Base-by-base conservation (phyloP, 2,329 filamentous ascomycete genomes). In the Laburnicola sp. region DNA sequence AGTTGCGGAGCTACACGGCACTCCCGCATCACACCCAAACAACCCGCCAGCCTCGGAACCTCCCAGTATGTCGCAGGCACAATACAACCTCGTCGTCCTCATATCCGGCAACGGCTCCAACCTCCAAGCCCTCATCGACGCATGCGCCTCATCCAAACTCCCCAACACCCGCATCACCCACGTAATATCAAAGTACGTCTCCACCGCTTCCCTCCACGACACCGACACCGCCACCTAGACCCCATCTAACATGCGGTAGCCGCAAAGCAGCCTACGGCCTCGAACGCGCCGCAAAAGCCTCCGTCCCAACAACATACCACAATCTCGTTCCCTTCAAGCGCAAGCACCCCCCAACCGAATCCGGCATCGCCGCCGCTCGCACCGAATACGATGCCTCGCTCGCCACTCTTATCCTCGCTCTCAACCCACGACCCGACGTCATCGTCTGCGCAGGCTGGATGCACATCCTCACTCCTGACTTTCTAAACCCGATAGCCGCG, bases 361-460 rank as follows among this genome's bases (percentile, higher is more conserved):
- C 68, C 62, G 75, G 74, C 11, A 75, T 77, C 4, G 68, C 78
- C 5, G 69, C 74, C 52, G 86, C 84, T 1, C 82, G 91, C 23
- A 75, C 80, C 40, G 79, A 78, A 47, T 95, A 94, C 71, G 91
- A 96, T 69, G 82, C 84, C 10, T 88, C 89, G 37, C 78, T 96
- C 56, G 88, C 89, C 0, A 72, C 80, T 36, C 78, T 86, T 53
- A 81, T 95, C 45, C 76, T 93, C 23, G 70, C 74, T 3, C 82
- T 87, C 56, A 74, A 74, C 50, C 64, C 65, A 0, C 54, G 53
- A 2, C 90, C 91, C 0, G 83, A 92, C 48, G 73, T 96, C 48
- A 84, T 96, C 42, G 86, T 94, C 6, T 88, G 91, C 59, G 86
- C 71, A 0, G 91, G 91, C 2, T 95, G 89, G 82, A 95, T 95